Evolutionary conservation across 495 filamentous ascomycete species (phyloP).

Genomic region (Poronia punctata): DNA sequence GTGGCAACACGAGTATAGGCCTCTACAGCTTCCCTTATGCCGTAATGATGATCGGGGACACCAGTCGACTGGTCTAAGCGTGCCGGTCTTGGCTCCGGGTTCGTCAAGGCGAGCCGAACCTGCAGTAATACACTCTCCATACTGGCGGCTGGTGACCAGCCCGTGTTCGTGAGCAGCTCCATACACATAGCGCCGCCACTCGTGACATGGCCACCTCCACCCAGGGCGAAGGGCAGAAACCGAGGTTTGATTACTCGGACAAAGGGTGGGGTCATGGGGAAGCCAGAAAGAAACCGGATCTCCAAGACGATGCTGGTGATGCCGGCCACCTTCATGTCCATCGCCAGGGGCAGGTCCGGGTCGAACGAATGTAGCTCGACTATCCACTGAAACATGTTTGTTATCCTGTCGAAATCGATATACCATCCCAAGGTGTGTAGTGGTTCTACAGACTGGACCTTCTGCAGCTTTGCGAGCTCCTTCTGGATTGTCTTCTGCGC

Average conservation of each 20-base stretch:
- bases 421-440: constrained; percentile 80
- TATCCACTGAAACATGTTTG: constrained; percentile 88
- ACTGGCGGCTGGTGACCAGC: constrained; percentile 66
- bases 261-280: constrained; percentile 76
- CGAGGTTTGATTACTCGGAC: constrained; percentile 77
- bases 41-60: constrained; percentile 46
- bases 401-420: constrained; percentile 49
- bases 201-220: constrained; percentile 87
- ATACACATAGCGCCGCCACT: constrained; percentile 85
- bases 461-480: constrained; percentile 53
- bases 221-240: constrained; percentile 60
- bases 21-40: constrained; percentile 60
- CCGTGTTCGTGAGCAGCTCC: constrained; percentile 79
- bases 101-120: constrained; percentile 70
- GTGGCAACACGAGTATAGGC: constrained; percentile 64
- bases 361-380: constrained; percentile 86
- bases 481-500: constrained; percentile 58
- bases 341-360: constrained; percentile 55
- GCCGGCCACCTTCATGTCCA: constrained; percentile 60
- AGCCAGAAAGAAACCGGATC: constrained; percentile 67
- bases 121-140: constrained; percentile 81
- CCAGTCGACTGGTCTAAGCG: constrained; percentile 41
- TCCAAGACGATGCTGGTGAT: constrained; percentile 70
- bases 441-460: constrained; percentile 55
- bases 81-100: constrained; percentile 62